These are phyloP conservation scores for Lactarius sanguifluus DNA, from an alignment of 768 basidiomycete species.

Conservation along the genomic window DNA sequence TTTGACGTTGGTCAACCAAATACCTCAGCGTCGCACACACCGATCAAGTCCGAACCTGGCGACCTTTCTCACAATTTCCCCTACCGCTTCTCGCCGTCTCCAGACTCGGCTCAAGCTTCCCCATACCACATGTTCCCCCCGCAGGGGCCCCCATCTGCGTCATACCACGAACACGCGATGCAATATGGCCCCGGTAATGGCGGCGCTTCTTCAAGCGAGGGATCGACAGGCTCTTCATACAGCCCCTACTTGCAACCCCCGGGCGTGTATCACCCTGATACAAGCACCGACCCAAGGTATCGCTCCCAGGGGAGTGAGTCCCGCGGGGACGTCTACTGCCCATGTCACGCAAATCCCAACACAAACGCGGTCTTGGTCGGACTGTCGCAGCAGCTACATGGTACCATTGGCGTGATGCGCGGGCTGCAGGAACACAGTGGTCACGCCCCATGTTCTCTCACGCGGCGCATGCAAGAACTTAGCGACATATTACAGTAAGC, in stretches of 20 bases:
- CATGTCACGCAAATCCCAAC: conserved; percentile 29
- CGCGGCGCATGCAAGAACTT: conserved; percentile 29
- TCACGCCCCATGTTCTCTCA: conserved; percentile 21
- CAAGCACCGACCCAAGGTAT: conserved; percentile 26
- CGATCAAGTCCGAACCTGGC: conserved; percentile 45
- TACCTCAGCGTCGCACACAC: conserved; percentile 44
- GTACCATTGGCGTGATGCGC: conserved; percentile 23
- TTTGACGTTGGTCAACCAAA: conserved; percentile 31
- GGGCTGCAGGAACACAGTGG: conserved; percentile 28
- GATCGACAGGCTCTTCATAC: conserved; percentile 29
- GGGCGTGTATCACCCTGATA: conserved; percentile 18
- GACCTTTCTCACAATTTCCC: conserved; percentile 28
- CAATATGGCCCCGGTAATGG: conserved; percentile 14
- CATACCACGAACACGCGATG: conserved; percentile 22
- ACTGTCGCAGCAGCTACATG: conserved; percentile 29
- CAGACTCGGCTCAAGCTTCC: conserved; percentile 30
- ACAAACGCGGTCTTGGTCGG: conserved; percentile 21
- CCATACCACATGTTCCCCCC: conserved; percentile 30
- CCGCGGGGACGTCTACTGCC: conserved; percentile 24
- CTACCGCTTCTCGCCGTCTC: conserved; percentile 32
- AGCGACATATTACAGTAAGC: conserved; percentile 29
- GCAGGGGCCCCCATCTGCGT: conserved; percentile 9
- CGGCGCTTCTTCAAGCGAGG: conserved; percentile 24
- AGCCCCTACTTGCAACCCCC: conserved; percentile 30
- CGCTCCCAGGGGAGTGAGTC: conserved; percentile 22